phyloP scores from a whole-genome alignment of 768 basidiomycete genomes.

The Boletus pseudo-olivaceus region DNA sequence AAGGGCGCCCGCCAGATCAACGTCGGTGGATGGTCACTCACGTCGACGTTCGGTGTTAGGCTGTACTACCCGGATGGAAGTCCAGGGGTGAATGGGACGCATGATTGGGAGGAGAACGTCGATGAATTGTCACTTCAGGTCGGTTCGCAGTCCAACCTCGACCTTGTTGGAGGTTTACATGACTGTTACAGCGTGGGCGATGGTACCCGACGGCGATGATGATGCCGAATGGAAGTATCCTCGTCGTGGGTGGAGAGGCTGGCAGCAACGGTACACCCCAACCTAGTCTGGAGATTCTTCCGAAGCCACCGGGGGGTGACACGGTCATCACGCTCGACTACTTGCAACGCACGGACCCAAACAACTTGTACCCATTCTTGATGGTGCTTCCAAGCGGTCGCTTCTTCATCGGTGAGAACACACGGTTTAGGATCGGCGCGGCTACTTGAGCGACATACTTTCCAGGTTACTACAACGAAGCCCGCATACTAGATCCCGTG shows the following conservation, averaged over 20 bases:
- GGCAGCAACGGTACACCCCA: slow-evolving; percentile 65
- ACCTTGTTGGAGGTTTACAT: neutral
- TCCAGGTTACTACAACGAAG: slow-evolving; percentile 76
- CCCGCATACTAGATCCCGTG: slow-evolving; percentile 64
- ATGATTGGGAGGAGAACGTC: slow-evolving; percentile 77
- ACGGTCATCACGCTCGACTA: slow-evolving; percentile 63
- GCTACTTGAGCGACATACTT: neutral
- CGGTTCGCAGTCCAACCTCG: neutral
- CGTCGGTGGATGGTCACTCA: slow-evolving; percentile 52
- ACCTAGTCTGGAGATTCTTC: slow-evolving; percentile 70
- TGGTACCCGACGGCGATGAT: slow-evolving; percentile 74
- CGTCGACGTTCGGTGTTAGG: slow-evolving; percentile 70
- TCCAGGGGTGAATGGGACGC: slow-evolving; percentile 66
- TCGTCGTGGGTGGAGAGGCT: slow-evolving; percentile 72
- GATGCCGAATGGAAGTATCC: slow-evolving; percentile 68
- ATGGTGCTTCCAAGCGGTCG: slow-evolving; percentile 65
- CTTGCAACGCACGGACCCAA: slow-evolving; percentile 69
- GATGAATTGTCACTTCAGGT: slow-evolving; percentile 60
- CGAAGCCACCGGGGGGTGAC: slow-evolving; percentile 59
- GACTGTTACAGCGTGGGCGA: slow-evolving; percentile 46
- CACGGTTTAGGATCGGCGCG: neutral
- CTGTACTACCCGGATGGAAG: slow-evolving; percentile 69
- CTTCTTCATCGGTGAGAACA: slow-evolving; percentile 63
- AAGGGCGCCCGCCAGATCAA: slow-evolving; percentile 45
- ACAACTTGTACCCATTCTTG: slow-evolving; percentile 79